Conservation (phyloP, 805 yeast species). For the Starmerella ratchasimensis region DNA sequence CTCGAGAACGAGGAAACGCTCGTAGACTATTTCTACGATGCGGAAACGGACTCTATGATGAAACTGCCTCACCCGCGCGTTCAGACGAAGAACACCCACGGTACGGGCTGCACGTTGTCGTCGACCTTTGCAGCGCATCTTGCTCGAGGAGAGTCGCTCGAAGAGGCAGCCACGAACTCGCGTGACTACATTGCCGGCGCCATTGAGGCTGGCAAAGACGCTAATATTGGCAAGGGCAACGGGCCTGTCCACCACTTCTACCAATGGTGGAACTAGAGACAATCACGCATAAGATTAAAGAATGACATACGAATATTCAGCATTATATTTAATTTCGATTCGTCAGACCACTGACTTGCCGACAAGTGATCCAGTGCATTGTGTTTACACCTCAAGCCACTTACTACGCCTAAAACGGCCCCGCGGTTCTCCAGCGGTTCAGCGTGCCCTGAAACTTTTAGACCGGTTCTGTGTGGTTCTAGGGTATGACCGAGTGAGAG, state of each 20-base stretch:
- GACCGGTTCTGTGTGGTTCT: too few species aligned
- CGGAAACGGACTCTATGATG: conserved; percentile 35
- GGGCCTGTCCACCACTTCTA: conserved; percentile 67
- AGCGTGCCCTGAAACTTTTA: too few species aligned
- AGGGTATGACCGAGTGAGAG: too few species aligned
- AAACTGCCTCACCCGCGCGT: conserved; percentile 37
- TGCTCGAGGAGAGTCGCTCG: conserved; percentile 39
- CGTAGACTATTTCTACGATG: conserved; percentile 18
- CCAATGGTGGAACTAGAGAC: conserved; percentile 11
- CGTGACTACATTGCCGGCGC: conserved; percentile 58
- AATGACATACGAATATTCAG: too few species aligned
- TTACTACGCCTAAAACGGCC: too few species aligned
- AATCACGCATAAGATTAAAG: too few species aligned
- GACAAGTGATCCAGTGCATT: too few species aligned
- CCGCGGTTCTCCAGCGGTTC: too few species aligned
- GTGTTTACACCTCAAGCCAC: too few species aligned
- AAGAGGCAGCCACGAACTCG: conserved; percentile 40
- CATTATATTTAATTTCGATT: too few species aligned
- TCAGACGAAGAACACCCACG: conserved; percentile 52
- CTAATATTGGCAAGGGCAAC: conserved; percentile 33
- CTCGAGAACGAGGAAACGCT: conserved; percentile 25
- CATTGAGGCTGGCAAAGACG: conserved; percentile 33
- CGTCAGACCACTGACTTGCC: too few species aligned
- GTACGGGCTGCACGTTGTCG: conserved; percentile 82
- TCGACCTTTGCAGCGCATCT: conserved; percentile 66